Evolutionary conservation across 345 rosid genomes (phyloP), one percentile per base, ranked within the genome.

Genomic region (Ricinus communis): DNA sequence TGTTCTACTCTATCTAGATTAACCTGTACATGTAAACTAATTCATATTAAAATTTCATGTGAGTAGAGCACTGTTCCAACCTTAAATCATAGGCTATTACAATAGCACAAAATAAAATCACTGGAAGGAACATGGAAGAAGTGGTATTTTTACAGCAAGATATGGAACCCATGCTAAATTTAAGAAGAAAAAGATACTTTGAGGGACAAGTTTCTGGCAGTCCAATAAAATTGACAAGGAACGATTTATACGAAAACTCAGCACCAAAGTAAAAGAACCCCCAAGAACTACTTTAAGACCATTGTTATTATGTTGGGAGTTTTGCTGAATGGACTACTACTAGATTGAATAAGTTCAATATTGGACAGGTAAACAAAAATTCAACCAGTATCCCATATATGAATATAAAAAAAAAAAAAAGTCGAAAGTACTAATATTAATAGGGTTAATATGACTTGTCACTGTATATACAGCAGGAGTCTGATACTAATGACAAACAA

Each of bases 1-100:
- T 87, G 88, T 78, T 91, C 98, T 61, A 96, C 96, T 79, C 89
- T 89, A 70, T 91, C 90, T 69, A 96, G 80, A 72, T 79, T 68
- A 64, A 93, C 97, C 98, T 96, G 84, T 8, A 69, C 45, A 45
- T 59, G 41, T 11, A 47, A 68, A 71, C 21, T 25, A n/a, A 65
- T 2, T 15, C 18, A 16, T 19, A 53, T 67, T 36, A 71, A 40
- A 36, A 47, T 25, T 27, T 24, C 9, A 59, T 47, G 22, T 9
- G 9, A 38, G 41, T 15, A 36, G 7, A 30, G 10, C 15, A 46
- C n/a, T 7, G 28, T 60, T 38, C 24, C 46, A 38, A 51, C 14
- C 50, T 43, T 47, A 66, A 16, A 49, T 45, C 22, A 27, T 1
- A 72, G 43, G 12, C 24, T 63, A 0, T 11, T 52, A 33, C 3